Base-by-base conservation (phyloP, 148 eudicot species). In the Polygonum aviculare region DNA sequence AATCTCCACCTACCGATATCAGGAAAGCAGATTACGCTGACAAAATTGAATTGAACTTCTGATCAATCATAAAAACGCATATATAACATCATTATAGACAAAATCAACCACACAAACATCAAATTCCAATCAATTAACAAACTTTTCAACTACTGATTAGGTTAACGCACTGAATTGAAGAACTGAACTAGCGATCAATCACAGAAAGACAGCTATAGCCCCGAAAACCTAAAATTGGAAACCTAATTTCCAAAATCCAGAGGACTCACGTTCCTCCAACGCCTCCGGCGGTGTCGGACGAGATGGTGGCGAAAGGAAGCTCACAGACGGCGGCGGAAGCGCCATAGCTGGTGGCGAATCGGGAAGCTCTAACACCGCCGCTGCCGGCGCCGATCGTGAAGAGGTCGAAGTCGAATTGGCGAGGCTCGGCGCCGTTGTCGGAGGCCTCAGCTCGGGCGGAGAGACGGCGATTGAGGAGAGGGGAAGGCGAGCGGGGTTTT, bases 351-450 rank as follows among this genome's bases (percentile, higher is more conserved):
- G 98, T 71, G 2, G 99, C 98, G 40, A 95, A 91, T 15, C 98
- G 93, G 4, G 99, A 85, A 72, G 97, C 99, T 83, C 98, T 88
- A 22, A 95, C 98, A 8, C 99, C 97, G 31, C 99, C 99, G 41
- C 98, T 93, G 0, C 99, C 98, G 8, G 98, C 99, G 1, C 99
- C 98, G 69, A 95, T 86, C 2, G 98, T 95, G 76, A 95, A 92
- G 35, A 95, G 85, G 79, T 95, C 98, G 75, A 83, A 95, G 70
- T 95, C 98, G 67, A 78, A 95, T 14, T 79, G 78, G 5, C 82
- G 80, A n/a, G 80, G 74, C 69, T 84, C 87, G 59, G 81, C 83
- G 70, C 90, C 90, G 54, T 85, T 81, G 2, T 89, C 88, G 54
- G 85, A 51, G 3, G 82, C 83, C 69, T 85, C 86, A 22, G 96